Percentiles rank a stretch among this genome's conserved stretches.
phyloP scores from a whole-genome alignment of 345 rosid genomes.

The Jatropha curcas region DNA sequence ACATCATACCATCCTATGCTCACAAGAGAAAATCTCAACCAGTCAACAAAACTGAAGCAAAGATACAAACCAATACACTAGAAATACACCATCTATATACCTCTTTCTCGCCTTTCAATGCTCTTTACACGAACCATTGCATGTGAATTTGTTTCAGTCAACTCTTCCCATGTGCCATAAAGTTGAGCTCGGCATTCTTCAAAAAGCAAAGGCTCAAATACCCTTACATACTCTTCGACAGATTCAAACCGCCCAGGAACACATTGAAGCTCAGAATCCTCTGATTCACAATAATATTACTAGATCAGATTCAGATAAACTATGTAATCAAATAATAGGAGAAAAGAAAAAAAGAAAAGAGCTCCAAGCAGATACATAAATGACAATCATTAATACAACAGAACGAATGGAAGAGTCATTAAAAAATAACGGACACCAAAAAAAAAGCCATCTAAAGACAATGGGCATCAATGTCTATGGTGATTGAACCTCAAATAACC shows the following conservation, averaged over 20 bases:
- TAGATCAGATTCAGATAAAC: conserved; percentile 4
- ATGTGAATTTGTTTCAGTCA: conserved; percentile 69
- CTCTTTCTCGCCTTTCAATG: conserved; percentile 95
- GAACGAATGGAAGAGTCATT: not conserved
- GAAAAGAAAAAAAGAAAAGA: not conserved
- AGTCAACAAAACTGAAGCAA: conserved; percentile 21
- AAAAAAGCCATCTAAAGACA: not conserved
- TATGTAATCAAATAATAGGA: not conserved
- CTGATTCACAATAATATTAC: conserved; percentile 42
- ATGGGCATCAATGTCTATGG: not conserved
- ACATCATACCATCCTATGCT: conserved; percentile 94
- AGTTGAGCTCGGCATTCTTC: conserved; percentile 99
- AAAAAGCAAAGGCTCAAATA: conserved; percentile 97
- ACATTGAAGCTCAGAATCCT: conserved; percentile 83
- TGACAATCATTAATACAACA: not conserved
- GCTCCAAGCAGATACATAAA: not conserved
- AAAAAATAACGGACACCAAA: too few relatives aligned
- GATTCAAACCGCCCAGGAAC: conserved; percentile 95
- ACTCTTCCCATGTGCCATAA: conserved; percentile 93
- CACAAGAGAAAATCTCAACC: conserved; percentile 25
- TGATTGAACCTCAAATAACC: not conserved
- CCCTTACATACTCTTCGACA: conserved; percentile 83
- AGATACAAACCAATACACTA: not conserved
- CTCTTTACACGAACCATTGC: conserved; percentile 74
- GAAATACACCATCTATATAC: conserved; percentile 36